These are phyloP conservation scores for Phytopythium helicoides DNA, from an alignment of 352 stramenopile species.

Conservation along the genomic window DNA sequence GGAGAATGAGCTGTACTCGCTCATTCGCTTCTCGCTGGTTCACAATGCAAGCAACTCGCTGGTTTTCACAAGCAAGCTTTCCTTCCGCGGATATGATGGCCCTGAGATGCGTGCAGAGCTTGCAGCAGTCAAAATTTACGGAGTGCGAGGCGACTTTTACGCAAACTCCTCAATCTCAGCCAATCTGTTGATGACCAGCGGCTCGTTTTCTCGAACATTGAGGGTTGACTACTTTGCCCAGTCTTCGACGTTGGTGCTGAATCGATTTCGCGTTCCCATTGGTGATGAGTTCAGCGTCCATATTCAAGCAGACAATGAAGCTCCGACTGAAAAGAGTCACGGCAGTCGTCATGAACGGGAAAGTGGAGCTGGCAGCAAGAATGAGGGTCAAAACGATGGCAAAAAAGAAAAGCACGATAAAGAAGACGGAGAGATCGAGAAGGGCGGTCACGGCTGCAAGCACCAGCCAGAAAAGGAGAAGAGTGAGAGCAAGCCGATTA, in stretches of 20 bases:
- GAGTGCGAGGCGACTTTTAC: conserved; percentile 39
- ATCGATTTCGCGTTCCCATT: conserved; percentile 37
- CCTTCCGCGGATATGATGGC: conserved; percentile 52
- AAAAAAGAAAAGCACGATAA: not conserved
- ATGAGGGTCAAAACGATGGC: not conserved
- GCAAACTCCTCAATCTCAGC: conserved; percentile 58
- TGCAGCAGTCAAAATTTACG: conserved; percentile 52
- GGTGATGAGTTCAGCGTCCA: conserved; percentile 45
- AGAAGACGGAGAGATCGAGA: not conserved
- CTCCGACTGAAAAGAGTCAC: not conserved
- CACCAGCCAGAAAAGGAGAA: too few relatives aligned
- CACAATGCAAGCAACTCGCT: conserved; percentile 35
- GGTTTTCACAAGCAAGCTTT: conserved; percentile 32
- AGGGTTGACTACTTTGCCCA: conserved; percentile 71
- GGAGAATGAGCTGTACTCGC: conserved; percentile 48
- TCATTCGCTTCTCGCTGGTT: conserved; percentile 38
- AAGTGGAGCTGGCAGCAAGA: not conserved
- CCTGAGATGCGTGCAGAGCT: conserved; percentile 66
- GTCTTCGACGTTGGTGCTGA: conserved; percentile 58
- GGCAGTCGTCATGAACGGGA: not conserved
- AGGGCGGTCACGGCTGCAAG: too few relatives aligned
- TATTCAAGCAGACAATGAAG: conserved; percentile 12
- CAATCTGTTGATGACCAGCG: conserved; percentile 12
- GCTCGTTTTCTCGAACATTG: conserved; percentile 8
- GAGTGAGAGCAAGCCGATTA: too few relatives aligned